phyloP scores from a whole-genome alignment of 2,329 filamentous ascomycete genomes.

The Ascochyta rabiei region DNA sequence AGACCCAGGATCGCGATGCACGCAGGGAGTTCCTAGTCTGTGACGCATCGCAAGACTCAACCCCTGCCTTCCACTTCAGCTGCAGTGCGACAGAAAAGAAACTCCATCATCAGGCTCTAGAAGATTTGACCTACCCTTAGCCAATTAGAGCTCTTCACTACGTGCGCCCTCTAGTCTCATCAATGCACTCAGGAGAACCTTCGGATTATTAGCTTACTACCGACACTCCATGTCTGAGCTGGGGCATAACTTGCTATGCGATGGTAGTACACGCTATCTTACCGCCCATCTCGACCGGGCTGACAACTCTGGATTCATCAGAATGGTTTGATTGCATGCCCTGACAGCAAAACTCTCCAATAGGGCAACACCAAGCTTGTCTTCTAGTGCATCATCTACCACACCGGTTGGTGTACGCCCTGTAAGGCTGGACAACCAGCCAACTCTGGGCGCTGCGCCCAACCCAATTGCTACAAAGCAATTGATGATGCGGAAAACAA shows the following conservation, averaged over 20 bases:
- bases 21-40: conserved; percentile 34
- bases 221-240: conserved; percentile 12
- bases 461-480: not conserved
- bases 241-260: conserved; percentile 9
- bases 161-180: conserved; percentile 27
- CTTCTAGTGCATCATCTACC: conserved; percentile 1
- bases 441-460: not conserved
- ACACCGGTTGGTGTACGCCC: not conserved
- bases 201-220: conserved; percentile 1
- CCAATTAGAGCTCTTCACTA: conserved; percentile 16
- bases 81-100: conserved; percentile 17
- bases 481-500: not conserved
- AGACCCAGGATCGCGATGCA: conserved; percentile 34
- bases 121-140: conserved; percentile 7
- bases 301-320: conserved; percentile 2
- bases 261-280: not conserved
- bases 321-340: conserved; percentile 4
- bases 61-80: conserved; percentile 21
- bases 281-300: not conserved
- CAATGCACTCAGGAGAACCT: not conserved
- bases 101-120: conserved; percentile 8
- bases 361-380: not conserved
- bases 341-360: conserved; percentile 6
- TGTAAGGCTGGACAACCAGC: not conserved
- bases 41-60: conserved; percentile 12